Evolutionary conservation across 306 rosid genomes (phyloP), one percentile per base, ranked within the genome.

Genomic region (Hippophae tibetana): DNA sequence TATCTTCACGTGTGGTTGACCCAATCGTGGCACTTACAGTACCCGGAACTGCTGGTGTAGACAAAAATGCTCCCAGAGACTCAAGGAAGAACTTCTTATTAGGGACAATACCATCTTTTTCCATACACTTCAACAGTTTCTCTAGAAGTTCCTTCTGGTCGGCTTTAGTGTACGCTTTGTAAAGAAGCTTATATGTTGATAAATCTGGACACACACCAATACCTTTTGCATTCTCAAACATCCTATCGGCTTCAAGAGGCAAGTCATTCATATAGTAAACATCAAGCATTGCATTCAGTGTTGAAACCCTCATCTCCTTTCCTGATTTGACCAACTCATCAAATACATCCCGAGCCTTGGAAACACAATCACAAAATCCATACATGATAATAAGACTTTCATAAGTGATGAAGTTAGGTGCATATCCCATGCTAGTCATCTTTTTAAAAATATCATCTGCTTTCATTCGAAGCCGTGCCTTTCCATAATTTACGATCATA

Each of bases 401-500:
- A 64, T 76, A 73, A 3, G 96, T 92, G 61, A 87, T 70, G 69
- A 79, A 85, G 76, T 80, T 92, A 2, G 96, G 98, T 0, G 48
- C 66, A 72, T 78, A 85, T 58, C 84, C 83, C 98, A 85, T 78
- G 46, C 71, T 83, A 56, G 69, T 76, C 96, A 92, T 79, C 70
- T 66, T 83, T 54, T 60, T 61, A 71, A 61, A 87, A 57, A 65
- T 73, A 52, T 63, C 9, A 68, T 92, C 93, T 8, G 96, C 98
- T 80, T 74, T 80, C 45, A 81, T 89, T 68, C 65, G 72, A 43
- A 65, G 84, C 14, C 98, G 73, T 1, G 98, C 98, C 83, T 80
- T 92, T 67, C 98, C 98, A 52, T 92, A 92, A 72, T 83, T 92
- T 61, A 81, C 70, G 71, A 92, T 87, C 95, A 87, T 92, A 7